Conservation (phyloP, 2,329 filamentous ascomycete species). For the Cladophialophora chaetospira region DNA sequence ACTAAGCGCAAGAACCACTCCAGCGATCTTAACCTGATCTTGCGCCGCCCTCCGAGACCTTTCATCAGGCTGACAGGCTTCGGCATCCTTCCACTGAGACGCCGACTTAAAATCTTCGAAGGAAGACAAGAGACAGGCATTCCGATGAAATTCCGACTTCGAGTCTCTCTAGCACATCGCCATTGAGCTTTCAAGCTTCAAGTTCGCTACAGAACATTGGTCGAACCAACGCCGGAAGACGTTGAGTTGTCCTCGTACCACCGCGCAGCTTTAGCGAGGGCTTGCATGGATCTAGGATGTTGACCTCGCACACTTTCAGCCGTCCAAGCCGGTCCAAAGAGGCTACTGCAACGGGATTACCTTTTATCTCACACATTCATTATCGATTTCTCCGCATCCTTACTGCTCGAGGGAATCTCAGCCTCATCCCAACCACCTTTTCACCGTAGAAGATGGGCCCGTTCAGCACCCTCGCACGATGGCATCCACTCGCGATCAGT, state of each 20-base stretch:
- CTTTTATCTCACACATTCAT: background rate
- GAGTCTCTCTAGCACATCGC: background rate
- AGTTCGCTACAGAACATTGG: background rate
- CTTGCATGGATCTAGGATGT: background rate
- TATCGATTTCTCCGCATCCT: conserved; percentile 7
- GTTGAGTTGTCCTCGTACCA: background rate
- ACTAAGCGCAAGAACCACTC: background rate
- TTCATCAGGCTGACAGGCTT: conserved; percentile 3
- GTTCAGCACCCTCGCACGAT: too few relatives aligned
- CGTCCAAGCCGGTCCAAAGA: background rate
- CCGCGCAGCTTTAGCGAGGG: background rate
- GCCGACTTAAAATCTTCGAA: background rate
- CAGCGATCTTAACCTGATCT: background rate
- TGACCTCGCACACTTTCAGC: background rate
- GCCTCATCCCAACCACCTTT: conserved; percentile 14
- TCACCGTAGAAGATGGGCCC: background rate
- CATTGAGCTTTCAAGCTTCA: background rate
- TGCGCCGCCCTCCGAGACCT: background rate
- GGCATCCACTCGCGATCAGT: too few relatives aligned
- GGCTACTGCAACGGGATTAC: background rate
- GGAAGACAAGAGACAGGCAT: background rate
- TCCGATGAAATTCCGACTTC: too few relatives aligned
- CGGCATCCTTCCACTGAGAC: background rate
- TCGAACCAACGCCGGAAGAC: background rate
- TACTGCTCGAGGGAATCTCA: conserved; percentile 6